These are phyloP conservation scores for Penicillium sp. DNA, from an alignment of 2,329 filamentous ascomycete species.

Conservation along the genomic window DNA sequence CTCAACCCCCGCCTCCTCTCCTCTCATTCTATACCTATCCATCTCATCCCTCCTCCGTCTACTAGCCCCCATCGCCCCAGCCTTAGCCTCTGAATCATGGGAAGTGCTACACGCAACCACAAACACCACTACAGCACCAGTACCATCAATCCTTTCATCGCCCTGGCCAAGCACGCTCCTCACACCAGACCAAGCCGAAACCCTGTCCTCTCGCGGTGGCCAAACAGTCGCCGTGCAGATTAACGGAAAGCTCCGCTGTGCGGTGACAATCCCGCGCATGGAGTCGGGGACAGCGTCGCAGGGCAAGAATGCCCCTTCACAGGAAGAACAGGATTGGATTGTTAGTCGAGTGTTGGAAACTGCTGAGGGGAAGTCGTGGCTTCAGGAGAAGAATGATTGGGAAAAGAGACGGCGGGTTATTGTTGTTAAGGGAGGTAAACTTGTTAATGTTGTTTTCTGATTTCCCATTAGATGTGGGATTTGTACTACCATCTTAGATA, in stretches of 20 bases:
- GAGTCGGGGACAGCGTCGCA: conserved; percentile 34
- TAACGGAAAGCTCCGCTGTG: conserved; percentile 73
- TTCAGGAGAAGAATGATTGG: conserved; percentile 51
- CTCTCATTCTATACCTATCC: conserved; percentile 45
- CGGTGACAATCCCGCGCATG: conserved; percentile 61
- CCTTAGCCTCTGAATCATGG: conserved; percentile 81
- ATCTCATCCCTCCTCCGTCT: conserved; percentile 63
- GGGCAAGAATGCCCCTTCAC: conserved; percentile 16
- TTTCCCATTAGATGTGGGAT: background rate
- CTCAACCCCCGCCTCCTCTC: conserved; percentile 44
- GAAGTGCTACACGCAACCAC: conserved; percentile 49
- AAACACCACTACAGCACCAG: conserved; percentile 7
- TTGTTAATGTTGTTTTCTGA: conserved; percentile 70
- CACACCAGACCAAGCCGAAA: conserved; percentile 39
- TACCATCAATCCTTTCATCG: conserved; percentile 44
- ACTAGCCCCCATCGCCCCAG: conserved; percentile 75
- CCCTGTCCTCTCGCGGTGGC: conserved; percentile 50
- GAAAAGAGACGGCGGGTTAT: conserved; percentile 62
- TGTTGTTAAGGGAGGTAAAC: conserved; percentile 63
- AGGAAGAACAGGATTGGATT: conserved; percentile 58
- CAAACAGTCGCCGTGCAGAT: conserved; percentile 65
- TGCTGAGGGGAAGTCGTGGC: conserved; percentile 57
- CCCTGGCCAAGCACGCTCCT: conserved; percentile 58
- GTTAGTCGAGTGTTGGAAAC: conserved; percentile 60
- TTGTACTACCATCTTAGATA: conserved; percentile 3